phyloP scores from a whole-genome alignment of 108 stramenopile species.

The Cyclotella sp. region DNA sequence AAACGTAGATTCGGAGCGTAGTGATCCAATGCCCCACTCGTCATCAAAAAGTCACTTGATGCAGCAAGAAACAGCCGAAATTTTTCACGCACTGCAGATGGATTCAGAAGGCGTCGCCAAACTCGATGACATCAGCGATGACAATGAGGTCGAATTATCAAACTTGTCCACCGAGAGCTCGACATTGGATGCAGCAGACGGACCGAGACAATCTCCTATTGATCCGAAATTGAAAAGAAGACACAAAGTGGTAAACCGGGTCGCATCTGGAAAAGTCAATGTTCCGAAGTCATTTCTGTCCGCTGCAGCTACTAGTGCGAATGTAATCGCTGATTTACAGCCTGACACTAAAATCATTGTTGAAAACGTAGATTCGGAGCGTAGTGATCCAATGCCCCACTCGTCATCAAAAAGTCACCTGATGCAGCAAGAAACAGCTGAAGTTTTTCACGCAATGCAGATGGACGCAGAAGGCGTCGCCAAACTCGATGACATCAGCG shows the following conservation, averaged over 20 bases:
- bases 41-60: no score
- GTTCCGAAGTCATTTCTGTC: constrained; percentile 16
- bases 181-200: neutral
- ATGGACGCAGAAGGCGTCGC: no score
- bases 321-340: neutral
- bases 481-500: no score
- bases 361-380: neutral
- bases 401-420: no score
- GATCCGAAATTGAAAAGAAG: constrained; percentile 7
- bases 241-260: constrained; percentile 26
- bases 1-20: neutral
- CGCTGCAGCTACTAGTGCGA: constrained; percentile 1
- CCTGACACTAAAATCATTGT: neutral
- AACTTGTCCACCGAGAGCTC: neutral
- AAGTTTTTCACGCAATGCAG: no score
- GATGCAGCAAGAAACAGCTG: no score
- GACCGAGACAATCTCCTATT: neutral
- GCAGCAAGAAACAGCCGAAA: no score
- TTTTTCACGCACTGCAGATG: no score
- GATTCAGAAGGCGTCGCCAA: no score
- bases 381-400: no score
- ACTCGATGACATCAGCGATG: no score
- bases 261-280: constrained; percentile 18
- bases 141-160: neutral
- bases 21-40: no score